Evolutionary conservation across 352 stramenopile species (phyloP).

Genomic region (Aphanomyces euteiches): DNA sequence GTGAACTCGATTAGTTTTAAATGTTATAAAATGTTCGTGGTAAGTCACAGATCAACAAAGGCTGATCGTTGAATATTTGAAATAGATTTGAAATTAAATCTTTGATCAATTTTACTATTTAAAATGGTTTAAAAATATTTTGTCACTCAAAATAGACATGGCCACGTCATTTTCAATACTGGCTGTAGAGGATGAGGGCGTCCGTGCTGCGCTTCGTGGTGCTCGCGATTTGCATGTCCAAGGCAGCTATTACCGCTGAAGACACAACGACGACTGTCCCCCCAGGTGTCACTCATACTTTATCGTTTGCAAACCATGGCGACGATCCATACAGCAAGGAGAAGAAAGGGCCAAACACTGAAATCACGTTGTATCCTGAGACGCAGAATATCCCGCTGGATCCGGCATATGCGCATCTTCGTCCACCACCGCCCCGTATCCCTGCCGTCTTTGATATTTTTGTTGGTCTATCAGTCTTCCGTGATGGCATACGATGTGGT

Average conservation of each 20-base stretch:
- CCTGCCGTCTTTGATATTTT: slow-evolving; percentile 19
- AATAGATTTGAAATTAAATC: too few relatives aligned
- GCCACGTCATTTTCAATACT: too few relatives aligned
- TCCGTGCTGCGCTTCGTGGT: not conserved
- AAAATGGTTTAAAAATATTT: too few relatives aligned
- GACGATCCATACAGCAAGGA: slow-evolving; percentile 18
- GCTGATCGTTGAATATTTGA: too few relatives aligned
- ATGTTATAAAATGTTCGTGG: too few relatives aligned
- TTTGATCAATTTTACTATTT: too few relatives aligned
- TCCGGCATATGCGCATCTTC: slow-evolving; percentile 37
- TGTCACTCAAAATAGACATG: too few relatives aligned
- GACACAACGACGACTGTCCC: slow-evolving; percentile 24
- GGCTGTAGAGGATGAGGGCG: too few relatives aligned
- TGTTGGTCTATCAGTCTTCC: slow-evolving; percentile 27
- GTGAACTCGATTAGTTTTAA: too few relatives aligned
- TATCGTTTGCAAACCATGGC: slow-evolving; percentile 12
- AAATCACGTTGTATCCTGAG: slow-evolving; percentile 60
- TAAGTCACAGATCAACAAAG: too few relatives aligned
- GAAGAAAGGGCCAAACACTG: slow-evolving; percentile 41
- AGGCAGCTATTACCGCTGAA: not conserved
- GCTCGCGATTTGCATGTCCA: too few relatives aligned
- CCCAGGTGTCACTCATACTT: slow-evolving; percentile 2
- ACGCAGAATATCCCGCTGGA: slow-evolving; percentile 71
- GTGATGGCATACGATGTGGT: slow-evolving; percentile 16
- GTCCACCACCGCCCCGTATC: slow-evolving; percentile 34